Evolutionary conservation across 495 filamentous ascomycete species (phyloP), one percentile per base, ranked within the genome.

Genomic region (Hypoxylon cercidicola): DNA sequence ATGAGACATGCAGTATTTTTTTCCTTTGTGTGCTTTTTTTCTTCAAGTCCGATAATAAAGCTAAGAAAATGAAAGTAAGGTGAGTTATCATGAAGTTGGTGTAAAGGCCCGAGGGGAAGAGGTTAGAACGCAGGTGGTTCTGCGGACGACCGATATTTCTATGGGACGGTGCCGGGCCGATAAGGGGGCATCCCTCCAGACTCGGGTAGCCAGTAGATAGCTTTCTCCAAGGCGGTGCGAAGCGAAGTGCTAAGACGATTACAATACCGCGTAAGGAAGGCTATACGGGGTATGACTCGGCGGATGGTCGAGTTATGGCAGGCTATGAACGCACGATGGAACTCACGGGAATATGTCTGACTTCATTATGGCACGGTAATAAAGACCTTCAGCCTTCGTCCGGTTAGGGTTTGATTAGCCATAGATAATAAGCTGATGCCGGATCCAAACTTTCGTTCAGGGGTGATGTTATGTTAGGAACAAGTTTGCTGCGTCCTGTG

Each of bases 341-440:
- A 55, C 55, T 55, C 52, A 41, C 41, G 57, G 25, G 57, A 60
- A 61, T 30, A n/a, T 35, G 20, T 53, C 56, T 56, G 56, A 60
- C 56, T 47, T 66, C 19, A 66, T 51, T 43, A 61, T 34, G 50
- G 43, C 45, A 58, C 43, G 63, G 49, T 51, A 53, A 56, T 66
- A 46, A 56, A 15, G 44, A 16, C 11, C 34, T 37, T 41, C 39
- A 41, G 39, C 39, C 39, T 41, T 41, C 39, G 7, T 28, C 39
- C 39, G 39, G 39, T 15, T 41, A 41, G 39, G 44, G 15, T 45
- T 60, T 52, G 35, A 53, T 57, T 58, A 58, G 46, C 62, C 48
- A 64, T 57, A 32, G 59, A 59, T 64, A 28, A 65, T 41, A 41
- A 60, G 62, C 63, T 66, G 57, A 66, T 66, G 52, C 51, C 56